These are phyloP conservation scores for Puccinia coronata DNA, from an alignment of 1,284 basidiomycete species.

Conservation along the genomic window DNA sequence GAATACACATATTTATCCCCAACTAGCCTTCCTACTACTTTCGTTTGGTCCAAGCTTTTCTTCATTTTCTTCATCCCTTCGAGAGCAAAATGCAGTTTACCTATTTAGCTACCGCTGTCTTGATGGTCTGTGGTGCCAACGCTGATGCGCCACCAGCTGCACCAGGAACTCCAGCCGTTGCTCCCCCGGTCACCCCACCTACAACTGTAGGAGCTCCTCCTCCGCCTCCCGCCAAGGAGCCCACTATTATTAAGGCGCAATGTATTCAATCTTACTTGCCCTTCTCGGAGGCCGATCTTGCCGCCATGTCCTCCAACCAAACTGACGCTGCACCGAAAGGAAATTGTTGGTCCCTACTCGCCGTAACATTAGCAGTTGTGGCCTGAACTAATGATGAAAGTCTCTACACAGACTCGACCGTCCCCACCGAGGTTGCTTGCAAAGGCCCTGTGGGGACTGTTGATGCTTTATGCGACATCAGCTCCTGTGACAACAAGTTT, in stretches of 20 bases:
- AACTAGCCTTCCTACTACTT: not conserved
- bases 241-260: slow-evolving; percentile 7
- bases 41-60: not conserved
- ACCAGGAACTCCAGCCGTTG: too few relatives aligned
- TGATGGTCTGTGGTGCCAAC: not conserved
- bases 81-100: slow-evolving; percentile 9
- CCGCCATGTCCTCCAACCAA: slow-evolving; percentile 33
- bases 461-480: slow-evolving; percentile 25
- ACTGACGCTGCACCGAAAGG: slow-evolving; percentile 2
- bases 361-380: not conserved
- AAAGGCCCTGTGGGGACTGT: slow-evolving; percentile 19
- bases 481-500: slow-evolving; percentile 17
- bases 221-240: not conserved
- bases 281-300: slow-evolving; percentile 40
- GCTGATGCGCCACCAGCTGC: not conserved
- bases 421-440: slow-evolving; percentile 33
- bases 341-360: slow-evolving; percentile 14
- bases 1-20: not conserved
- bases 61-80: not conserved
- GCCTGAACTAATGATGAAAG: not conserved
- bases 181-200: not conserved
- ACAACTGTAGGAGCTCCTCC: not conserved
- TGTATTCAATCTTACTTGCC: slow-evolving; percentile 36
- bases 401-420: slow-evolving; percentile 23
- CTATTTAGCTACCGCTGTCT: slow-evolving; percentile 7